phyloP scores from a whole-genome alignment of 2,329 filamentous ascomycete species.

The Blumeriella jaapii region DNA sequence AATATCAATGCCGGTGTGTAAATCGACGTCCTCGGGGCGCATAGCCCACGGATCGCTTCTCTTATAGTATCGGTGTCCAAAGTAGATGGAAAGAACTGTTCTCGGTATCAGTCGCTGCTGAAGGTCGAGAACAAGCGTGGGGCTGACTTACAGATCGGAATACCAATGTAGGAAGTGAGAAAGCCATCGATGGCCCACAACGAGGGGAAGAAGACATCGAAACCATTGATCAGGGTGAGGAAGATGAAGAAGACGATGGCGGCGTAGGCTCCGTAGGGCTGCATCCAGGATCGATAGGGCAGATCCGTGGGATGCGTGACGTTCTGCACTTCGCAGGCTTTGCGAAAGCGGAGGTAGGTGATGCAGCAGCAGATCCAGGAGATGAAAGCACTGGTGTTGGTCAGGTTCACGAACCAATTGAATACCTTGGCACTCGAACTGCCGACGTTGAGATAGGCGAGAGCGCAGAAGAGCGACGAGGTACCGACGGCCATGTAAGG shows the following conservation, averaged over 20 bases:
- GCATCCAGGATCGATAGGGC: conserved; percentile 42
- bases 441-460: conserved; percentile 38
- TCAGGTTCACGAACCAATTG: conserved; percentile 44
- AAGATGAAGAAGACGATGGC: conserved; percentile 40
- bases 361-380: conserved; percentile 43
- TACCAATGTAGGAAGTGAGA: conserved; percentile 53
- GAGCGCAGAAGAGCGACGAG: conserved; percentile 32
- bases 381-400: conserved; percentile 38
- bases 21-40: conserved; percentile 37
- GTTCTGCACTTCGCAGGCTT: conserved; percentile 34
- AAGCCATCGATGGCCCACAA: conserved; percentile 45
- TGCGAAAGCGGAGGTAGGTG: conserved; percentile 47
- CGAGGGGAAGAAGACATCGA: conserved; percentile 49
- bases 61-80: conserved; percentile 37
- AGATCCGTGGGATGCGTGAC: conserved; percentile 29
- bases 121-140: not conserved
- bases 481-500: conserved; percentile 36
- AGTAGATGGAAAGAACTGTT: conserved; percentile 38
- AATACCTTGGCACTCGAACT: conserved; percentile 36
- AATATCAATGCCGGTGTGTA: conserved; percentile 38
- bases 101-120: not conserved
- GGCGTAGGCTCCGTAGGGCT: conserved; percentile 45
- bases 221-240: conserved; percentile 49
- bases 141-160: conserved; percentile 38
- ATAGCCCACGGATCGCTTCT: conserved; percentile 40